Base-by-base conservation (phyloP, 2,329 filamentous ascomycete genomes). In the Pseudopyrenochaeta lycopersici region DNA sequence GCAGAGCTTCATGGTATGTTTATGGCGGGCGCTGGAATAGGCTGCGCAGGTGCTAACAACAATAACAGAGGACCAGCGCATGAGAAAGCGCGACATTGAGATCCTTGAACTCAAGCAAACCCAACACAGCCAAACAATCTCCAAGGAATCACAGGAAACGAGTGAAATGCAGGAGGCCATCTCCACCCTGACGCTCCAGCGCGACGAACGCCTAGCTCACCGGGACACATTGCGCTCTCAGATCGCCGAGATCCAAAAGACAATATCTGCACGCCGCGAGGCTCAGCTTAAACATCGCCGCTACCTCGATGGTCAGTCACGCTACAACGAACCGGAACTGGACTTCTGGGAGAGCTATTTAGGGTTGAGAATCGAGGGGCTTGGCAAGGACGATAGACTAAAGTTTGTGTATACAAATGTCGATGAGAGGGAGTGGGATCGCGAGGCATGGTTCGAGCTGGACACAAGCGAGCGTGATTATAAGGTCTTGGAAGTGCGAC, bases 261-360 rank as follows among this genome's bases (percentile, higher is more conserved):
- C 88, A 48, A 92, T 94, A 60, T 87, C 90, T 48, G 80, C 84
- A 27, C 84, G 86, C 35, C 78, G 90, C 18, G 88, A 88, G n/a
- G 88, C 89, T 11, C 90, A 92, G 77, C 82, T 87, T 46, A 85
- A 85, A 58, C 87, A 91, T 72, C 87, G 90, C 42, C 84, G 86
- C 58, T 88, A 91, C 64, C 82, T 96, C 32, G 91, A 96, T 67
- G 85, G 89, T 1, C 94, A 98, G 78, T 86, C 90, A 48, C 86
- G 92, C 30, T 90, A 94, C 77, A 98, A 99, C 76, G 85, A 91
- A 38, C 95, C 95, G 0, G 95, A 99, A 79, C 83, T 99, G 40
- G 90, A 93, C 64, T 98, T 98, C 73, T 99, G 95, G 95, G 90
- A 96, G 74, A 90, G 89, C 49, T 95, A 94, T 72, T 81, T 99